Conservation (phyloP, 306 rosid species). For the Pyrus betulifolia region DNA sequence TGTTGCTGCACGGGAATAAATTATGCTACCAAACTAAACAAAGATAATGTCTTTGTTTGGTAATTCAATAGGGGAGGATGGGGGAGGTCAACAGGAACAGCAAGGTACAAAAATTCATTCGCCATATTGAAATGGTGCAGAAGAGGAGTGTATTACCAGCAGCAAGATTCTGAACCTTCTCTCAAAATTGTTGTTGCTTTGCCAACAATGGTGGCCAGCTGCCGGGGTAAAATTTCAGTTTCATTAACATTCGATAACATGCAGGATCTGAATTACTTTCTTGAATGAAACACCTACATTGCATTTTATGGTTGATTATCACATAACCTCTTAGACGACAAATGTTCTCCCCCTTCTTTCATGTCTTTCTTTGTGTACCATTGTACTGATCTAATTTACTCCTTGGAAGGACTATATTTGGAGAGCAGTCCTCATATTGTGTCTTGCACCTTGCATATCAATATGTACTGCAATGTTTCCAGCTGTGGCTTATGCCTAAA, state of each 20-base stretch:
- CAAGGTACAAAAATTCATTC: conserved; percentile 51
- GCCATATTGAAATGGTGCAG: conserved; percentile 72
- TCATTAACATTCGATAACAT: not conserved
- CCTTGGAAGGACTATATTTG: not conserved
- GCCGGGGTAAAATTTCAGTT: conserved; percentile 55
- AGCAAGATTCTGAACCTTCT: conserved; percentile 58
- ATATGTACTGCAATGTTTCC: not conserved
- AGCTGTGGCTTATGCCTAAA: conserved; percentile 2
- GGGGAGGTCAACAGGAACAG: conserved; percentile 75
- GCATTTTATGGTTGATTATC: not conserved
- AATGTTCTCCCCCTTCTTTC: not conserved
- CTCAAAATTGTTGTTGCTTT: conserved; percentile 88
- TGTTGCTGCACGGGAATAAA: not conserved
- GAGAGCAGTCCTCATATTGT: not conserved
- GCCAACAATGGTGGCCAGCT: conserved; percentile 93
- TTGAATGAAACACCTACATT: not conserved
- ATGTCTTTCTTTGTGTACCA: not conserved
- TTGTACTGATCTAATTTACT: not conserved
- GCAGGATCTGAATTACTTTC: not conserved
- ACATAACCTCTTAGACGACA: not conserved
- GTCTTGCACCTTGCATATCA: not conserved
- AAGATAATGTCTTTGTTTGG: not conserved
- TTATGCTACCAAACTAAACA: not conserved
- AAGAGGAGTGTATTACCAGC: conserved; percentile 85
- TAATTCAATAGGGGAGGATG: conserved; percentile 67